Base-by-base conservation (phyloP, 2,329 filamentous ascomycete genomes). In the Plenodomus tracheiphilus region DNA sequence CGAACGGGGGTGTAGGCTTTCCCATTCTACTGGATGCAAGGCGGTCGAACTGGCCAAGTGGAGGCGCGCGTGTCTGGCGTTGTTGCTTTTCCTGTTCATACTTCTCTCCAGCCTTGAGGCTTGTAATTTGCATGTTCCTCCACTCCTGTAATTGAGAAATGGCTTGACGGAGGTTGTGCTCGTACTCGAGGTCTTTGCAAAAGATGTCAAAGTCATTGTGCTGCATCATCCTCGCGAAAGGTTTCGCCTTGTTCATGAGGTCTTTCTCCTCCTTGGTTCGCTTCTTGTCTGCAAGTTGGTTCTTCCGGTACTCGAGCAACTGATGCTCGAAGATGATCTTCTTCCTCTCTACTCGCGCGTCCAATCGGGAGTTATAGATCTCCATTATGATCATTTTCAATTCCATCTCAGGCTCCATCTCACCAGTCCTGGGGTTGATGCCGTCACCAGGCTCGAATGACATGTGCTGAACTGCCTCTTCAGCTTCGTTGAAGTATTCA, bases 401-500 rank as follows among this genome's bases (percentile, higher is more conserved):
- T 57, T 97, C 92, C 81, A 96, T 96, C 72, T 99, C 94, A 0
- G 94, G 91, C 63, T 99, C 94, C 49, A 95, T 79, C 66, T 95
- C 87, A 53, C 89, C 88, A 0, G 91, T 96, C 2, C 81, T 77
- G 1, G 88, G 86, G 65, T 96, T 96, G 59, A 96, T 80, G 48
- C 94, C 94, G 74, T 97, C 93, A 20, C 94, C 94, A 0, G 94
- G 93, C 48, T 97, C 93, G 65, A 99, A 99, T 56, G 95, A 89
- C 92, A 99, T 97, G 56, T 96, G 86, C 71, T 99, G 94, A 2
- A 99, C 94, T 0, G 93, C 93, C 74, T 97, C 95, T 75, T 99
- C 94, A 1, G 94, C 94, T 65, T 99, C 94, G 65, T 99, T 99
- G 66, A 93, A 89, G 69, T 96, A 94, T 65, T 99, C 94, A 0